phyloP scores from a whole-genome alignment of 2,329 filamentous ascomycete species.

The Epichloe glyceriae region DNA sequence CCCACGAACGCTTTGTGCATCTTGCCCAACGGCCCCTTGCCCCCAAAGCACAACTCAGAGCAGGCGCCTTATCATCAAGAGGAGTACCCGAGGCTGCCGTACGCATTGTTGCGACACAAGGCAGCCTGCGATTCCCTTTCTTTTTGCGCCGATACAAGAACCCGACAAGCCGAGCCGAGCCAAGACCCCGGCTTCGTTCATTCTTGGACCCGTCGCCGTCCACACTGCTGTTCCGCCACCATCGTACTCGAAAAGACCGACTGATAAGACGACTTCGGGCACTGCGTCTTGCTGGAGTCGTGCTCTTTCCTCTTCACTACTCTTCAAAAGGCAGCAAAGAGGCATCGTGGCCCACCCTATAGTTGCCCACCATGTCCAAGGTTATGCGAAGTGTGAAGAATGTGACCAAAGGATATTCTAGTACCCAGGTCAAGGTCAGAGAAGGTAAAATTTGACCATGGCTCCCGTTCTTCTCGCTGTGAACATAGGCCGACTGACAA shows the following conservation, averaged over 20 bases:
- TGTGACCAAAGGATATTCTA: conserved; percentile 97
- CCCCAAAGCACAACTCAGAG: not conserved
- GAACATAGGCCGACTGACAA: conserved; percentile 8
- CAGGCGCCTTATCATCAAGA: not conserved
- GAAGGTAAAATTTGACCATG: conserved; percentile 52
- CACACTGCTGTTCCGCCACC: not conserved
- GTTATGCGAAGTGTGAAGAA: conserved; percentile 97
- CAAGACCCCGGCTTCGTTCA: not conserved
- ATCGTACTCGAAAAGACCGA: not conserved
- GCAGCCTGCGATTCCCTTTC: not conserved
- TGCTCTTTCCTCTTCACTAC: not conserved
- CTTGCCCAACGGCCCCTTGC: not conserved
- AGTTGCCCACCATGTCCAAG: conserved; percentile 64
- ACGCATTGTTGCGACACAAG: not conserved
- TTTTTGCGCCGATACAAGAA: not conserved
- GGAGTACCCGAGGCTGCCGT: not conserved
- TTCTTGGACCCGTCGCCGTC: not conserved
- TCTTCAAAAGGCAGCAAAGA: not conserved
- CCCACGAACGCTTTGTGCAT: conserved; percentile 1
- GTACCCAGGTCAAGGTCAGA: conserved; percentile 93
- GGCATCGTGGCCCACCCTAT: conserved; percentile 3
- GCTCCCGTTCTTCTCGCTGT: not conserved
- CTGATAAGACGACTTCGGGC: not conserved
- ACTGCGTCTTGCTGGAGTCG: not conserved
- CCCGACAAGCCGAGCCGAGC: not conserved